These are phyloP conservation scores for Diplocarpon rosae DNA, from an alignment of 2,329 filamentous ascomycete species.

Conservation along the genomic window DNA sequence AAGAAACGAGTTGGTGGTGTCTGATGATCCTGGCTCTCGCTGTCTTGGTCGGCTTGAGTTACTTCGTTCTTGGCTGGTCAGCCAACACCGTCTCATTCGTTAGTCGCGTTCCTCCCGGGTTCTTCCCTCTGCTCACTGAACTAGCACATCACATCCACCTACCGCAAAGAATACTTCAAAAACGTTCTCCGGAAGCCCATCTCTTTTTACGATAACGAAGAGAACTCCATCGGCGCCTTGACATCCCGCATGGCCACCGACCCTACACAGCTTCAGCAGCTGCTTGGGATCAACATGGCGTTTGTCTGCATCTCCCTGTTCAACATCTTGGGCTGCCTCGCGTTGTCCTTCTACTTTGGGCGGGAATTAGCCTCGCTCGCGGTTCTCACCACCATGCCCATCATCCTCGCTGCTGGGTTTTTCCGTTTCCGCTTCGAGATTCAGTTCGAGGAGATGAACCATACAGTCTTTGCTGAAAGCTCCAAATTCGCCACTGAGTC, in stretches of 20 bases:
- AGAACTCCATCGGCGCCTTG: slow-evolving; percentile 37
- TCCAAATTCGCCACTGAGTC: slow-evolving; percentile 54
- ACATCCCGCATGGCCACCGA: slow-evolving; percentile 37
- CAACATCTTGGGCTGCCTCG: slow-evolving; percentile 51
- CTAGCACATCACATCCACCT: slow-evolving; percentile 26
- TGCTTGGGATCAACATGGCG: slow-evolving; percentile 38
- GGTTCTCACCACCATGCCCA: slow-evolving; percentile 45
- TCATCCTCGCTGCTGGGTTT: slow-evolving; percentile 35
- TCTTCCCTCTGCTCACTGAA: neutral
- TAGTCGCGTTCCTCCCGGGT: neutral
- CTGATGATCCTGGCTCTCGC: slow-evolving; percentile 40
- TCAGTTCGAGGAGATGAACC: slow-evolving; percentile 45
- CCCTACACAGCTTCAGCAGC: slow-evolving; percentile 38
- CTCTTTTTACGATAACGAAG: slow-evolving; percentile 33
- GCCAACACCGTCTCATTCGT: slow-evolving; percentile 29
- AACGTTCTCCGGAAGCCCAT: slow-evolving; percentile 34
- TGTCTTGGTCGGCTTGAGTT: slow-evolving; percentile 26
- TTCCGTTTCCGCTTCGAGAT: slow-evolving; percentile 40
- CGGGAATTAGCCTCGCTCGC: slow-evolving; percentile 68
- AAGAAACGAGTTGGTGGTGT: slow-evolving; percentile 34
- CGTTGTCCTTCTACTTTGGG: slow-evolving; percentile 59
- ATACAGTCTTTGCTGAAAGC: slow-evolving; percentile 46
- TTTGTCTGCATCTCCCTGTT: slow-evolving; percentile 53
- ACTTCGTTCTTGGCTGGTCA: slow-evolving; percentile 24
- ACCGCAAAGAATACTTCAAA: slow-evolving; percentile 36